Evolutionary conservation across 306 rosid genomes (phyloP), one percentile per base, ranked within the genome.

Genomic region (Casuarina cunninghamiana): DNA sequence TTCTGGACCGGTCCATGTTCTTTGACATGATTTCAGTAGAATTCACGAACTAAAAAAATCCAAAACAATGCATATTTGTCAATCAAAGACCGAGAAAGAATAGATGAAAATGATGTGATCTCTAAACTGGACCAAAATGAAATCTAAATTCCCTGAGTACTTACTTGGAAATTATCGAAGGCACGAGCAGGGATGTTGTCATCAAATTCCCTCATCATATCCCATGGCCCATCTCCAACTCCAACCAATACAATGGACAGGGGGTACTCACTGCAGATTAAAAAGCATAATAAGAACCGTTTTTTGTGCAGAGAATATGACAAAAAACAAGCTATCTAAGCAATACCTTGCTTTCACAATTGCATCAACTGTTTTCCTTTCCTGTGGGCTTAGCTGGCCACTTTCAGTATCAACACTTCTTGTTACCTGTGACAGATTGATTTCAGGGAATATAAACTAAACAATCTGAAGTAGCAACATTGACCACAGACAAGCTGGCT

Each of bases 191-290:
- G 99, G 82, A 96, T 93, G 88, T 93, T 93, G 69, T 96, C 98
- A 15, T 93, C 96, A 80, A 96, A 96, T 82, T 90, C 82, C 82
- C 81, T 91, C 98, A 96, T 96, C 94, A 89, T 93, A 72, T 96
- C 97, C 99, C 99, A 96, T 3, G 99, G 99, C 53, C 99, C 99
- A 60, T 96, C 99, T 78, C 99, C 99, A 72, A 93, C 98, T 67
- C 99, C 99, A 32, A 96, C 99, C 62, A 96, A 69, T 77, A 96
- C 76, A 74, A 96, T 96, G 53, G 99, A 96, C 75, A 96, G 74
- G 15, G 99, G 97, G 71, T 91, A 90, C 69, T 85, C 81, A 68
- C 98, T 95, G 87, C 79, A 74, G 77, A 68, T 70, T 67, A 77
- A 53, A 65, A 74, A 43, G 26, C 65, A 79, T 19, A 39, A 71